phyloP scores from a whole-genome alignment of 2,329 filamentous ascomycete genomes.

The Verticillium albo-atrum region DNA sequence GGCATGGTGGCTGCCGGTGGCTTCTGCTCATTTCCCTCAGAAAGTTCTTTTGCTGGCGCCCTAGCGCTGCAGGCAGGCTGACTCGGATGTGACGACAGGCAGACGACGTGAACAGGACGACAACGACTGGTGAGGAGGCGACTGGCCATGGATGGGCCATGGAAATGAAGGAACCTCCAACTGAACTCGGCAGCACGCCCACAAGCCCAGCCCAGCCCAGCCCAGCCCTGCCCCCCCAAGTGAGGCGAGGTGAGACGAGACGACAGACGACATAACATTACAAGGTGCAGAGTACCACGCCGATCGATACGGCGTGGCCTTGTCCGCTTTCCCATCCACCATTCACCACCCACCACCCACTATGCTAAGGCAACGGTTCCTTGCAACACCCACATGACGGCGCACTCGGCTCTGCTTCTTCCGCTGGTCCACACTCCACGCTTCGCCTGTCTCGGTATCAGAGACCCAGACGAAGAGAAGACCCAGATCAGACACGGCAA shows the following conservation, averaged over 20 bases:
- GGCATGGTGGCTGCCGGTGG: neutral
- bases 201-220: neutral
- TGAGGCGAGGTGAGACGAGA: neutral
- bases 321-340: no score
- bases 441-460: neutral
- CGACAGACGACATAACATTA: no score
- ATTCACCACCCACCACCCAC: no score
- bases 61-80: neutral
- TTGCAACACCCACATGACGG: neutral
- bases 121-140: neutral
- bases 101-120: neutral
- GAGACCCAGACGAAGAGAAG: neutral
- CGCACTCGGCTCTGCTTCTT: neutral
- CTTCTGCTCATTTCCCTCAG: neutral
- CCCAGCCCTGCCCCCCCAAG: no score
- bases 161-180: neutral
- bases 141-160: neutral
- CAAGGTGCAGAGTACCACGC: no score
- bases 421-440: neutral
- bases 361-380: no score
- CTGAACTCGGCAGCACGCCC: neutral
- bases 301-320: no score
- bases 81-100: neutral
- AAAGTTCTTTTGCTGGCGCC: neutral
- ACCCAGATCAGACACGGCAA: no score